Base-by-base conservation (phyloP, 257 asterid species). In the Knoxia roxburghii region DNA sequence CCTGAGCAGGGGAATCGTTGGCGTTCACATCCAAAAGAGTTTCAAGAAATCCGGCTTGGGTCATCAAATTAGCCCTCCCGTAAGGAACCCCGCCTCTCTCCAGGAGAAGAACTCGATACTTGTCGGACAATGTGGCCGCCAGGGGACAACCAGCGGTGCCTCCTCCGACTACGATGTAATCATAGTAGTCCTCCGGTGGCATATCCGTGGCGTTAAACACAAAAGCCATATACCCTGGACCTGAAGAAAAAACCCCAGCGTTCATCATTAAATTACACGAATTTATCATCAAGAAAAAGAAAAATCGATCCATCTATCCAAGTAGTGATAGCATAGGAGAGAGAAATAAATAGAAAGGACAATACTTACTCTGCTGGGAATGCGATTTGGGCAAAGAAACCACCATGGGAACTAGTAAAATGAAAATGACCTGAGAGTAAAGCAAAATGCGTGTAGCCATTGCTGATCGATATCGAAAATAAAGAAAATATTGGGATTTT, bases 71-170 rank as follows among this genome's bases (percentile, higher is more conserved):
- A 7, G 79, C 78, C 40, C 73, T 73, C 9, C 82, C 95, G 20
- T 75, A 75, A 0, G 97, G 95, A 35, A 87, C 71, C 1, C 88
- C 95, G 2, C 99, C 99, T 70, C 97, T 85, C 73, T 93, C 97
- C 37, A 93, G 84, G 39, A 93, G 78, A n/a, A 93, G 88, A 76
- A 93, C 96, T 53, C 81, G 72, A 75, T 70, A 81, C 23, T 68
- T 74, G 17, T 81, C 85, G 13, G 96, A 93, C 9, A 85, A 81
- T 20, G 99, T 90, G 52, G 95, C 90, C 48, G 97, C 99, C 76
- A 90, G 67, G 9, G 97, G 96, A 77, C 99, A 90, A 18, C 97
- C 96, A 41, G 95, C 83, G 35, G 99, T 93, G 65, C 99, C 99
- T 43, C 99, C 99, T 30, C 96, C 96, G 49, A 88, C 91, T 2